Evolutionary conservation across 495 filamentous ascomycete genomes (phyloP).

Genomic region (Annulohypoxylon moriforme): DNA sequence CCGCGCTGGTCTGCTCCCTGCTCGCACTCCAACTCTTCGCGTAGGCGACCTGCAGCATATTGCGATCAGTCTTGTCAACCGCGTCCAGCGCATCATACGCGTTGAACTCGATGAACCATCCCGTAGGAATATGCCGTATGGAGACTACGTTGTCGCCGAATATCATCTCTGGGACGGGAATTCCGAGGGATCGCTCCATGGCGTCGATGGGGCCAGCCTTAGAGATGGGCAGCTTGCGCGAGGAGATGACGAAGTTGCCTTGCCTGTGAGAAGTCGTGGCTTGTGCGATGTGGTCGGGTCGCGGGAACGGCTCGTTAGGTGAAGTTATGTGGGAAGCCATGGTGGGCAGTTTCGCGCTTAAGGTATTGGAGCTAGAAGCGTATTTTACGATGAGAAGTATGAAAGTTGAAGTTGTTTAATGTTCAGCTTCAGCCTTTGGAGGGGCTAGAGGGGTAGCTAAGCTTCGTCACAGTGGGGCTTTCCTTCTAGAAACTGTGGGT

Average conservation of each 20-base stretch:
- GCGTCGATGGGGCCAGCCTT: conserved; percentile 90
- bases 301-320: conserved; percentile 55
- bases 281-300: conserved; percentile 45
- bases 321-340: conserved; percentile 51
- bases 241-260: conserved; percentile 75
- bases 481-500: conserved; percentile 14
- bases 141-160: conserved; percentile 91
- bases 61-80: conserved; percentile 90
- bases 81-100: conserved; percentile 86
- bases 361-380: neutral
- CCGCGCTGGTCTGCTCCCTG: conserved; percentile 84
- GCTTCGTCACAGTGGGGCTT: conserved; percentile 25
- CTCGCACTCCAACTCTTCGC: conserved; percentile 89
- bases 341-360: neutral
- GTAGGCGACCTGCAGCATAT: conserved; percentile 93
- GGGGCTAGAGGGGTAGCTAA: conserved; percentile 25
- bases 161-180: conserved; percentile 97
- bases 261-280: conserved; percentile 62
- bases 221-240: conserved; percentile 89
- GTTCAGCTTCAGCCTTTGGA: neutral
- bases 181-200: conserved; percentile 79
- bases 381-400: neutral
- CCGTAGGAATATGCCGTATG: conserved; percentile 73
- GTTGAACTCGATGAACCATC: conserved; percentile 83
- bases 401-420: neutral